Base-by-base conservation (phyloP, 2,329 filamentous ascomycete species). In the Fusarium longipes region DNA sequence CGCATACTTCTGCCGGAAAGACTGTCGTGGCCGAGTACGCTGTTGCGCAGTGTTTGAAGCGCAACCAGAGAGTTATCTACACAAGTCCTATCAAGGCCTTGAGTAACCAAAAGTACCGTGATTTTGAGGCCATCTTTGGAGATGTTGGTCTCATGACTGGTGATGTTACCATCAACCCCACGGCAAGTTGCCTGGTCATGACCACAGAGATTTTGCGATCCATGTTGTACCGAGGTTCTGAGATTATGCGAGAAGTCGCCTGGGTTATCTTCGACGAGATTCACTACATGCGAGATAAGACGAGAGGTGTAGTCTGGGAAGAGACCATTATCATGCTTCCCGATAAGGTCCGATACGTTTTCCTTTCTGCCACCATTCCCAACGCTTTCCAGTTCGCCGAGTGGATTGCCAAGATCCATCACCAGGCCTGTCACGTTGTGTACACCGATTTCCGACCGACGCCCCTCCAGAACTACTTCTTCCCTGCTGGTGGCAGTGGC, bases 261-360 rank as follows among this genome's bases (percentile, higher is more conserved):
- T 99, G 96, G 96, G 96, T 99, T 3, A 84, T 99, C 3, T 99
- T 99, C 73, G 96, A 99, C 79, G 96, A 99, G 79, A 97, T 99
- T 65, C 96, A 99, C 80, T 99, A 99, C 80, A 91, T 99, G 89
- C 89, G 96, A 75, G 96, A 99, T 80, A 96, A 96, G 80, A 87
- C 89, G 49, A 87, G 96, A 80, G 96, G 96, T 83, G 96, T 99
- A 1, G 96, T 99, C 4, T 99, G 96, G 96, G 96, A 99, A 79
- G 96, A 99, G 82, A 98, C 96, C 36, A 98, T 99, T 76, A 99
- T 99, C 74, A 86, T 99, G 70, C 85, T 99, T 29, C 96, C 96
- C 6, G 96, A 99, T 83, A 98, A 99, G 85, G 96, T 99, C 70
- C 92, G 93, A 81, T 99, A 98, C 76, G 96, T 99, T 56, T 99